Conservation (phyloP, 108 stramenopile genomes). For the Cylindrotheca fusiformis region DNA sequence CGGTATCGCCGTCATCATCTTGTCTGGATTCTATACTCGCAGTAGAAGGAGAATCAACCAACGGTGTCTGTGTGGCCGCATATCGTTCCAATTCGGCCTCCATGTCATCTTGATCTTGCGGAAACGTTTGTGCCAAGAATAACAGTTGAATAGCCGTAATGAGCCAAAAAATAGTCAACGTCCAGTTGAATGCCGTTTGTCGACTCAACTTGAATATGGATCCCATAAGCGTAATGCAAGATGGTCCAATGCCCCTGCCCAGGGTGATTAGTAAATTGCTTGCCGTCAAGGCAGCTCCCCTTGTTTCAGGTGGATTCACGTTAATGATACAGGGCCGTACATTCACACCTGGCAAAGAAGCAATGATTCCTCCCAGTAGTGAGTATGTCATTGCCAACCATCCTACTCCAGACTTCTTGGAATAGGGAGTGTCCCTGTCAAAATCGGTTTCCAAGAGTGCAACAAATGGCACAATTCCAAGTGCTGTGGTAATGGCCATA, state of each 20-base stretch:
- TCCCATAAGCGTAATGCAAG: constrained; percentile 46
- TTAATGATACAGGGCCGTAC: constrained; percentile 70
- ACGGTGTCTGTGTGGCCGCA: constrained; percentile 27
- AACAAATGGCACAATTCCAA: constrained; percentile 59
- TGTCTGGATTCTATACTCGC: background rate
- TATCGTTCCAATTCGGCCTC: constrained; percentile 54
- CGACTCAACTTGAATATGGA: constrained; percentile 33
- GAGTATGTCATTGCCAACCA: constrained; percentile 36
- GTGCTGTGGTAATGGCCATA: constrained; percentile 49
- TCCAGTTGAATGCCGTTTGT: constrained; percentile 51
- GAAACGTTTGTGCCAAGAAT: constrained; percentile 49
- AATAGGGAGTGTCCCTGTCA: constrained; percentile 32
- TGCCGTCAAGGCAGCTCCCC: constrained; percentile 70
- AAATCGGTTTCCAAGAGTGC: constrained; percentile 47
- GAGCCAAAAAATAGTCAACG: constrained; percentile 54
- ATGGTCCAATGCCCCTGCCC: constrained; percentile 64
- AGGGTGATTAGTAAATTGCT: constrained; percentile 60
- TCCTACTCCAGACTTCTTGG: background rate
- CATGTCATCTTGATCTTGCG: constrained; percentile 67
- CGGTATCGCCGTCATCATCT: background rate
- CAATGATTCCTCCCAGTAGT: constrained; percentile 49
- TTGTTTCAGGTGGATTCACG: constrained; percentile 73
- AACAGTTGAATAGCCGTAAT: constrained; percentile 49
- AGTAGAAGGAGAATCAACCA: background rate
- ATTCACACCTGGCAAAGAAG: constrained; percentile 61